Conservation (phyloP, 2,329 filamentous ascomycete species). For the Stemphylium lycopersici region DNA sequence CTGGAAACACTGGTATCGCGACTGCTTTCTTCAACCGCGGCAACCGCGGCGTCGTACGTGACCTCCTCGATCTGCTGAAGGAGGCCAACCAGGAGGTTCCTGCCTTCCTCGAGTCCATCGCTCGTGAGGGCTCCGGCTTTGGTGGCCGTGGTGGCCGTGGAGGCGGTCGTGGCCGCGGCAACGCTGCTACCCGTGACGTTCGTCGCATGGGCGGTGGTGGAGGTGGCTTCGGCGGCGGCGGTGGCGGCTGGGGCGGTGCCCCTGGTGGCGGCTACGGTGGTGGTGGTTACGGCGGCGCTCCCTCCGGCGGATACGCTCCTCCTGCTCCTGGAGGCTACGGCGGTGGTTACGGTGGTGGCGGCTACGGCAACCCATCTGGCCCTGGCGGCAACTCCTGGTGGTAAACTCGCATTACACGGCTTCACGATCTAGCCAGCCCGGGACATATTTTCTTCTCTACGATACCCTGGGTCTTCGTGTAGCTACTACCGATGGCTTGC, state of each 20-base stretch:
- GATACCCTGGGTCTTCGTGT: constrained; percentile 34
- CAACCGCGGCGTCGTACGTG: constrained; percentile 96
- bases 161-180: constrained; percentile 75
- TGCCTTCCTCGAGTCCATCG: constrained; percentile 93
- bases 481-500: constrained; percentile 20
- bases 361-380: constrained; percentile 72
- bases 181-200: constrained; percentile 80
- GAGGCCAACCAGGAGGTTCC: constrained; percentile 98
- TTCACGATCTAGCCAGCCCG: constrained; percentile 38
- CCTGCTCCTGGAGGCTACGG: constrained; percentile 55
- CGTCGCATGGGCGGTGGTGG: constrained; percentile 65
- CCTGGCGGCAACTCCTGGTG: constrained; percentile 72
- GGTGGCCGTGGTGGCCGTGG: constrained; percentile 72
- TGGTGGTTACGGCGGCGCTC: constrained; percentile 60
- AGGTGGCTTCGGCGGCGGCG: constrained; percentile 62
- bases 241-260: constrained; percentile 45
- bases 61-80: constrained; percentile 96
- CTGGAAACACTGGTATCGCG: constrained; percentile 96
- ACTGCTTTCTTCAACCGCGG: constrained; percentile 99
- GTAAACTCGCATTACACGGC: constrained; percentile 49
- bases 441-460: constrained; percentile 29
- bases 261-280: constrained; percentile 58
- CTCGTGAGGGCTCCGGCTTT: constrained; percentile 85
- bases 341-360: constrained; percentile 46
- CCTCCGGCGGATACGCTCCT: constrained; percentile 51